Base-by-base conservation (phyloP, 192 early-diverging fungal species). In the Nowakowskiella sp. region DNA sequence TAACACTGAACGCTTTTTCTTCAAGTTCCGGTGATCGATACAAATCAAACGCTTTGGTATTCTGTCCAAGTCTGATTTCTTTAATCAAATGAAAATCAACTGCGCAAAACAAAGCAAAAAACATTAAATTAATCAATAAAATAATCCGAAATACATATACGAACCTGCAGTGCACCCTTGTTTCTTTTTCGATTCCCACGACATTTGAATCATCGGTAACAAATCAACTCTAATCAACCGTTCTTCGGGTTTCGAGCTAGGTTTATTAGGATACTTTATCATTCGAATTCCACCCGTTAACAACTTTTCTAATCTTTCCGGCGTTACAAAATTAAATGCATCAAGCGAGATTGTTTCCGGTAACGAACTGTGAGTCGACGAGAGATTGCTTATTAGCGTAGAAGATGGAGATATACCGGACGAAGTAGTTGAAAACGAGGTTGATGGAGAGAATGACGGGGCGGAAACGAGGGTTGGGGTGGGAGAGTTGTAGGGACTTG, bases 21-120 rank as follows among this genome's bases (percentile, higher is more conserved):
- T 76, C 67, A n/a, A 53, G 21, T 24, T 63, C 67, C 4, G 70
- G 53, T 5, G 30, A 24, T 33, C 71, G 70, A 36, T 73, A 65
- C 31, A 70, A 23, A 34, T 70, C 65, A 49, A 79, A 79, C 4
- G 59, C 72, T 44, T 67, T 65, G 6, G 77, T 79, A 53, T 79
- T 75, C 49, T 74, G 71, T 1, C 77, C 77, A 23, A 79, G 53
- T n/a, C 77, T 58, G 30, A 79, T 73, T 56, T 79, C 77, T n/a
- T 60, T 25, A 30, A 78, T 71, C 29, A 65, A 21, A 33, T 66
- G 67, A 3, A 77, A 44, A 42, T 70, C 62, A 10, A 71, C 74
- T 74, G 47, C 9, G 16, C 13, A 47, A 47, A 29, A 13, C 19
- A 47, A 10, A 13, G 42, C 13, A 39, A 47, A 13, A 16, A 13